Evolutionary conservation across 2,329 filamentous ascomycete species (phyloP).

Genomic region (Cryphonectria naterciae): DNA sequence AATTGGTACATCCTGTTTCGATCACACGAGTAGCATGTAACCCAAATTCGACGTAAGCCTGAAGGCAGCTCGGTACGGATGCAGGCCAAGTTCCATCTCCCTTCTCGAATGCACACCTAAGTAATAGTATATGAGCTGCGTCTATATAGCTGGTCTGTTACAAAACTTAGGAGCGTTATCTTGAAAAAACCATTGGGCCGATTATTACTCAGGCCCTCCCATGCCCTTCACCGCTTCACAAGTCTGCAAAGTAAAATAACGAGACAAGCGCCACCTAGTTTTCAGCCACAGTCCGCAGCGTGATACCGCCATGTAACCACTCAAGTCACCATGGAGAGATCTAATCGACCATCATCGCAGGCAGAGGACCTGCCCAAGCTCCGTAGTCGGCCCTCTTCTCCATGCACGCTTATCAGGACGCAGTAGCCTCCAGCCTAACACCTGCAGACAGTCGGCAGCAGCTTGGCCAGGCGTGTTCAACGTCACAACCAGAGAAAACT

Average conservation of each 20-base stretch:
- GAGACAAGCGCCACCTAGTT: slow-evolving; percentile 57
- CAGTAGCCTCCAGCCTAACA: slow-evolving; percentile 27
- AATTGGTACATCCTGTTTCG: no score
- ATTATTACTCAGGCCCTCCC: no score
- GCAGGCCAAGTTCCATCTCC: no score
- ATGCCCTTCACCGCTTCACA: slow-evolving; percentile 28
- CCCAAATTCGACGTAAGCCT: no score
- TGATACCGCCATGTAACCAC: slow-evolving; percentile 71
- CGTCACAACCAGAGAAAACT: slow-evolving; percentile 52
- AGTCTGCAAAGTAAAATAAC: slow-evolving; percentile 60
- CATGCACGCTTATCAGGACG: slow-evolving; percentile 31
- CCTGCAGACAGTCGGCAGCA: slow-evolving; percentile 6
- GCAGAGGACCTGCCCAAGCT: slow-evolving; percentile 43
- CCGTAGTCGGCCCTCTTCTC: slow-evolving; percentile 47
- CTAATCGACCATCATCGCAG: neutral
- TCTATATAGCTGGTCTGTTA: no score
- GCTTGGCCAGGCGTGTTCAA: slow-evolving; percentile 24
- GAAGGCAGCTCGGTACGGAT: no score
- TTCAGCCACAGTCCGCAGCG: slow-evolving; percentile 64
- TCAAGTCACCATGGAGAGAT: neutral
- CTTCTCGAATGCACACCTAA: no score
- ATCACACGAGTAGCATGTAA: no score
- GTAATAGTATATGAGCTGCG: no score
- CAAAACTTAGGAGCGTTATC: no score
- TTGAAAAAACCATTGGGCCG: no score